Evolutionary conservation across 176 grass and related monocot species (phyloP).

Genomic region (Puccinellia tenuiflora): DNA sequence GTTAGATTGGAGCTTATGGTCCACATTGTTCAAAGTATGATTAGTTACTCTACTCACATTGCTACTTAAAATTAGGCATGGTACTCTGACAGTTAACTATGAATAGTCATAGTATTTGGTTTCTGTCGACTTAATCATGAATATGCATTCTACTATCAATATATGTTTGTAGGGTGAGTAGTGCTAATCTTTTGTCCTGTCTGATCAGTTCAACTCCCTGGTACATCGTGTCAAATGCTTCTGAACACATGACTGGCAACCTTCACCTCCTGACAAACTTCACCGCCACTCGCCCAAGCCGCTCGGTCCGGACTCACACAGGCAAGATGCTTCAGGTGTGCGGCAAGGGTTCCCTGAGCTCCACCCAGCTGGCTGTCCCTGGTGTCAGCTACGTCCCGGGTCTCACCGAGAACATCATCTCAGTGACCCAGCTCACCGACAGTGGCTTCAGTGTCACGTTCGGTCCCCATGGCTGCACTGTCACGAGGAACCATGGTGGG

Average conservation of each 20-base stretch:
- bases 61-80: neutral
- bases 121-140: neutral
- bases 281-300: neutral
- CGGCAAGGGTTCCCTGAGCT: neutral
- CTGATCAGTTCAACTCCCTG: neutral
- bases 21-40: neutral
- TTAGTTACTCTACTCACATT: neutral
- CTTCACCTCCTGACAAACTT: neutral
- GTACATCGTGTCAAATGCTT: neutral
- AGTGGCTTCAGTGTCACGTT: neutral
- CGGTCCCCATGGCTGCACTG: neutral
- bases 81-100: neutral
- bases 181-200: neutral
- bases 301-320: neutral
- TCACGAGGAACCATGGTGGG: neutral
- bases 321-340: neutral
- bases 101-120: neutral
- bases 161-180: too few relatives aligned
- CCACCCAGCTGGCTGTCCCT: neutral
- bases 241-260: conserved; percentile 14
- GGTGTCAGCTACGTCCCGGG: conserved; percentile 10
- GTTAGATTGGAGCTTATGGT: too few relatives aligned
- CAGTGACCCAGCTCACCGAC: neutral
- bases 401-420: conserved; percentile 12
- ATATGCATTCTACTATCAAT: too few relatives aligned